phyloP scores from a whole-genome alignment of 495 filamentous ascomycete genomes.

The Daldinia caldariorum region DNA sequence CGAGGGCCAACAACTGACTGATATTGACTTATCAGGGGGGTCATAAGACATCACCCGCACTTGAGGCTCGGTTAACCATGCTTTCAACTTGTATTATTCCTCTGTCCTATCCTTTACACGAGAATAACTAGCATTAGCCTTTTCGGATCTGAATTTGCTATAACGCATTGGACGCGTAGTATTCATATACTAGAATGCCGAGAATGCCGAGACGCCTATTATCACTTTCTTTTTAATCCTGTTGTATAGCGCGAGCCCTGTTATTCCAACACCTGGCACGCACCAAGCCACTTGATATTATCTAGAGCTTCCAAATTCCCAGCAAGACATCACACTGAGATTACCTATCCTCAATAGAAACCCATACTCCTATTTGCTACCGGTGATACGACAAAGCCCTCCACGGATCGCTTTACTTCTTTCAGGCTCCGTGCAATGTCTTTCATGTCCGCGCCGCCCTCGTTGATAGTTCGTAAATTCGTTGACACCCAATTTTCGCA shows the following conservation, averaged over 20 bases:
- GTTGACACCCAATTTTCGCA: slow-evolving; percentile 51
- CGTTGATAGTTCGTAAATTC: slow-evolving; percentile 31
- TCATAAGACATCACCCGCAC: too few species aligned
- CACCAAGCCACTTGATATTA: slow-evolving; percentile 1
- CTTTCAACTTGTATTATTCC: not conserved
- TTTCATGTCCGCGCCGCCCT: slow-evolving; percentile 48
- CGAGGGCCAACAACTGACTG: slow-evolving; percentile 13
- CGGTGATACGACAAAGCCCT: slow-evolving; percentile 37
- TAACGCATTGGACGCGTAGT: slow-evolving; percentile 1
- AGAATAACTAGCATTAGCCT: not conserved
- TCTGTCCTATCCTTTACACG: not conserved
- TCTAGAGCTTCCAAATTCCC: slow-evolving; percentile 3
- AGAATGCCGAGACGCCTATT: slow-evolving; percentile 11
- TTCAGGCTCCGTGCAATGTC: slow-evolving; percentile 36
- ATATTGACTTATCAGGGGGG: not conserved
- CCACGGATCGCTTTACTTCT: slow-evolving; percentile 38
- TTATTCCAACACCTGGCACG: slow-evolving; percentile 31
- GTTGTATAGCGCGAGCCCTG: slow-evolving; percentile 22
- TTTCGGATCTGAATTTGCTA: not conserved
- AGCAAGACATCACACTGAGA: slow-evolving; percentile 6
- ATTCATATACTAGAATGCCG: slow-evolving; percentile 15
- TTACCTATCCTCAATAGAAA: slow-evolving; percentile 37
- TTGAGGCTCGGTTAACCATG: not conserved
- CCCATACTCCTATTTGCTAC: slow-evolving; percentile 38
- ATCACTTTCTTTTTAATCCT: slow-evolving; percentile 10